phyloP scores from a whole-genome alignment of 768 basidiomycete species.

The Lactifluus hygrophoroides region DNA sequence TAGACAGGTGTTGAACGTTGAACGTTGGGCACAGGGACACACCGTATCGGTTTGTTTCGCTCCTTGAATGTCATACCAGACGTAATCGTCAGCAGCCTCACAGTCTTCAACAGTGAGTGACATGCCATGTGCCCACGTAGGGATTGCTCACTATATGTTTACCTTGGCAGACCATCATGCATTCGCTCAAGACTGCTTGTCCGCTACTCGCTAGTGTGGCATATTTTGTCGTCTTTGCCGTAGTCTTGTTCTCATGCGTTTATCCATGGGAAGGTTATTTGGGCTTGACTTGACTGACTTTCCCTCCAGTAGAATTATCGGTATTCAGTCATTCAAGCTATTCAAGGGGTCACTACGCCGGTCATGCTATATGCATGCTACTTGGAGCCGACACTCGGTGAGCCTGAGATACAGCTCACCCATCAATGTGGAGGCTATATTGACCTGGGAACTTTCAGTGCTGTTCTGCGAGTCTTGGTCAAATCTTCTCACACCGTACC shows the following conservation, averaged over 20 bases:
- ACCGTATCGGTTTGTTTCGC: conserved; percentile 82
- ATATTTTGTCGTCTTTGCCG: conserved; percentile 87
- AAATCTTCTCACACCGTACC: too few relatives aligned
- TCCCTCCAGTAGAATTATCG: conserved; percentile 58
- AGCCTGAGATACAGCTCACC: conserved; percentile 35
- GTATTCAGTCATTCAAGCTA: conserved; percentile 95
- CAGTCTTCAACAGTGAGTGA: conserved; percentile 80
- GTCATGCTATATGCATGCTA: conserved; percentile 54
- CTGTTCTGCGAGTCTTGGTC: conserved; percentile 51
- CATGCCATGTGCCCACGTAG: background rate
- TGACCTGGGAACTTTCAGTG: conserved; percentile 72
- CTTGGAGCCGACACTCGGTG: conserved; percentile 45
- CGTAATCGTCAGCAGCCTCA: conserved; percentile 74
- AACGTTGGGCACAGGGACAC: too few relatives aligned
- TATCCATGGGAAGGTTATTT: too few relatives aligned
- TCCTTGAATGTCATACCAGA: conserved; percentile 81
- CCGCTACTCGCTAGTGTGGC: conserved; percentile 86
- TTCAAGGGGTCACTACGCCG: conserved; percentile 73
- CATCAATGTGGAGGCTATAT: conserved; percentile 81
- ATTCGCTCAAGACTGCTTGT: conserved; percentile 81
- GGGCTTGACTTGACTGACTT: background rate
- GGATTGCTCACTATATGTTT: background rate
- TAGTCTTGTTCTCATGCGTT: conserved; percentile 76
- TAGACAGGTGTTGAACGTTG: conserved; percentile 60
- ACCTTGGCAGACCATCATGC: conserved; percentile 64